Conservation (phyloP, 2,329 filamentous ascomycete species). For the Domatiomyces globalis region DNA sequence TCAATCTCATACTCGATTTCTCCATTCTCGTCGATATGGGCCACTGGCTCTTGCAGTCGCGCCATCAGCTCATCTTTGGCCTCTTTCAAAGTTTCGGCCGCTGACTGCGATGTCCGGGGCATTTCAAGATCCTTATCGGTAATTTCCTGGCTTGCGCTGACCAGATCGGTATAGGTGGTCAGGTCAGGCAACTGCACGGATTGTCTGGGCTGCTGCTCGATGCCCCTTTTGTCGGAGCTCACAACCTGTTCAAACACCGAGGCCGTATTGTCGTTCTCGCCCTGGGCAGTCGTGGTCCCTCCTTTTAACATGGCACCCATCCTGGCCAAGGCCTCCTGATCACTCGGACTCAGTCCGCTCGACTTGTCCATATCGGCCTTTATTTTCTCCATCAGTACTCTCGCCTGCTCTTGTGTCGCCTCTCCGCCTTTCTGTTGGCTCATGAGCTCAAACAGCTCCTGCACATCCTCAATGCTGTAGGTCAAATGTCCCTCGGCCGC, state of each 20-base stretch:
- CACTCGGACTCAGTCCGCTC: conserved; percentile 14
- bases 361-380: conserved; percentile 36
- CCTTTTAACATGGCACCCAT: conserved; percentile 19
- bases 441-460: conserved; percentile 20
- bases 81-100: conserved; percentile 36
- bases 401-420: conserved; percentile 28
- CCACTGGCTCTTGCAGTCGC: conserved; percentile 30
- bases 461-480: conserved; percentile 19
- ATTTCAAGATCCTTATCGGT: conserved; percentile 33
- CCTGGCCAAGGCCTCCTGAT: conserved; percentile 21
- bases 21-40: conserved; percentile 24
- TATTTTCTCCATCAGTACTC: conserved; percentile 34
- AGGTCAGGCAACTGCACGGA: conserved; percentile 33
- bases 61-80: conserved; percentile 39
- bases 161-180: conserved; percentile 27
- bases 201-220: conserved; percentile 26
- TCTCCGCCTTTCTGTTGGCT: conserved; percentile 15
- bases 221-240: conserved; percentile 24
- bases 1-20: conserved; percentile 33
- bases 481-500: conserved; percentile 12
- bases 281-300: conserved; percentile 3
- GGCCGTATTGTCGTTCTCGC: conserved; percentile 4
- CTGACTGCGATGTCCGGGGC: conserved; percentile 34
- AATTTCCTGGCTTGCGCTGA: conserved; percentile 26
- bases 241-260: background rate